Percentiles rank a stretch among this genome's conserved stretches.
These are phyloP conservation scores for Bryum argenteum DNA, from an alignment of 225 moss, liverwort and hornwort genomes.

Conservation along the genomic window DNA sequence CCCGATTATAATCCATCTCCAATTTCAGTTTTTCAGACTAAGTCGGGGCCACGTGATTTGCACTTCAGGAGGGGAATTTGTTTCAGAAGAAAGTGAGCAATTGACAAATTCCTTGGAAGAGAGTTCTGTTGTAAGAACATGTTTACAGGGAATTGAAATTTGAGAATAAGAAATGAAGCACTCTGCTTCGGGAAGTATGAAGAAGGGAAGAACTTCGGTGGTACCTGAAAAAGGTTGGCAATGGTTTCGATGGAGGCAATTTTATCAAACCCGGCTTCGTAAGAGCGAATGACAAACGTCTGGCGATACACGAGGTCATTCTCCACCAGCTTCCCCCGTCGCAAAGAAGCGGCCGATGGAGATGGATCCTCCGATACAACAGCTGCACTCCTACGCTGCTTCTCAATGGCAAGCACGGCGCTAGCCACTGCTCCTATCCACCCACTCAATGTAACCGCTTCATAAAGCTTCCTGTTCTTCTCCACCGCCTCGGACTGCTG, in stretches of 20 bases:
- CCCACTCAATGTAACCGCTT: slow-evolving; percentile 6
- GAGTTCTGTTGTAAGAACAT: too few species aligned
- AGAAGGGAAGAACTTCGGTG: too few species aligned
- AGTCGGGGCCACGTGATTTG: too few species aligned
- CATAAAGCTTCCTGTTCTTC: not conserved
- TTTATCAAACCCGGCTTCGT: slow-evolving; percentile 63
- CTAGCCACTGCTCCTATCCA: slow-evolving; percentile 52
- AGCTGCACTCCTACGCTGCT: slow-evolving; percentile 30
- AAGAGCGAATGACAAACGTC: slow-evolving; percentile 58
- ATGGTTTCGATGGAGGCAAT: slow-evolving; percentile 67
- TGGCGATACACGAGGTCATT: slow-evolving; percentile 57
- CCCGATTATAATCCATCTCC: too few species aligned
- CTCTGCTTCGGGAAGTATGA: too few species aligned
- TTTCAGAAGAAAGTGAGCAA: too few species aligned
- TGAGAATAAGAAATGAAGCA: too few species aligned
- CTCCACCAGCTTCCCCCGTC: slow-evolving; percentile 51
- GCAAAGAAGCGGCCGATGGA: slow-evolving; percentile 25
- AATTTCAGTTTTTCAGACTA: too few species aligned
- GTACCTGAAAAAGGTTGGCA: slow-evolving; percentile 59
- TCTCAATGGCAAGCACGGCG: slow-evolving; percentile 47
- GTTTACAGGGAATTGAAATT: too few species aligned
- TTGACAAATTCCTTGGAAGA: too few species aligned
- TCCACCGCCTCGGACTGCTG: not conserved
- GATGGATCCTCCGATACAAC: not conserved
- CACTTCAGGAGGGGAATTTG: too few species aligned